phyloP scores from a whole-genome alignment of 768 basidiomycete species.

The Russula lepida region DNA sequence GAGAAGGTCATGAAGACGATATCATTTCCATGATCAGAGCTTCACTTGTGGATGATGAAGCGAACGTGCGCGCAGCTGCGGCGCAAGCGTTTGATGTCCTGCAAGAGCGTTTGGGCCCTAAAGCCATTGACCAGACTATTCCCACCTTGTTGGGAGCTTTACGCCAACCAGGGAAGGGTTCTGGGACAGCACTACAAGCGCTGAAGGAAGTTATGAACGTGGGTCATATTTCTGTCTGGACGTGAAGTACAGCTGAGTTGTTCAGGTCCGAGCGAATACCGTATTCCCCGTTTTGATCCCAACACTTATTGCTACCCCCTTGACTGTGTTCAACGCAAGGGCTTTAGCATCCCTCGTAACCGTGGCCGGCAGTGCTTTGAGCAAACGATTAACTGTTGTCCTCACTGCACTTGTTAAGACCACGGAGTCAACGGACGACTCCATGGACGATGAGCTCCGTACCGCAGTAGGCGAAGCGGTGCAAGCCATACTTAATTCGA shows the following conservation, averaged over 20 bases:
- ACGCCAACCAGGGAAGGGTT: conserved; percentile 83
- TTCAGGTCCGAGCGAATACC: conserved; percentile 81
- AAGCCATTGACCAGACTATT: conserved; percentile 93
- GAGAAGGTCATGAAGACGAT: conserved; percentile 81
- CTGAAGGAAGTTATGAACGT: conserved; percentile 91
- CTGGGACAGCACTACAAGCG: conserved; percentile 93
- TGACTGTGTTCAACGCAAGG: conserved; percentile 91
- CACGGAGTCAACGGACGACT: conserved; percentile 47
- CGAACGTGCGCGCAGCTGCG: conserved; percentile 80
- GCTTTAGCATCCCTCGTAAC: conserved; percentile 87
- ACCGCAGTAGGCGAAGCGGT: conserved; percentile 69
- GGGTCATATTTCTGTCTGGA: conserved; percentile 27
- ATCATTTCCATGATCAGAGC: conserved; percentile 79
- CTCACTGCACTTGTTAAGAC: conserved; percentile 74
- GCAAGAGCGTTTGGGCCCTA: conserved; percentile 85
- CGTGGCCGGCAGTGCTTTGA: conserved; percentile 87
- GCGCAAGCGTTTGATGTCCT: conserved; percentile 84
- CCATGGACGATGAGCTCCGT: conserved; percentile 57
- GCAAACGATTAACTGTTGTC: conserved; percentile 71
- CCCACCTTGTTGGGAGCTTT: conserved; percentile 91
- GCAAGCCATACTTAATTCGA: conserved; percentile 63
- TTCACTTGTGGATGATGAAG: conserved; percentile 82
- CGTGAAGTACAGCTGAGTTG: conserved; percentile 1
- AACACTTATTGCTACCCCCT: conserved; percentile 80
- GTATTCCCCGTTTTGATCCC: conserved; percentile 98